Base-by-base conservation (phyloP, 2,329 filamentous ascomycete genomes). In the Talaromyces sp. region DNA sequence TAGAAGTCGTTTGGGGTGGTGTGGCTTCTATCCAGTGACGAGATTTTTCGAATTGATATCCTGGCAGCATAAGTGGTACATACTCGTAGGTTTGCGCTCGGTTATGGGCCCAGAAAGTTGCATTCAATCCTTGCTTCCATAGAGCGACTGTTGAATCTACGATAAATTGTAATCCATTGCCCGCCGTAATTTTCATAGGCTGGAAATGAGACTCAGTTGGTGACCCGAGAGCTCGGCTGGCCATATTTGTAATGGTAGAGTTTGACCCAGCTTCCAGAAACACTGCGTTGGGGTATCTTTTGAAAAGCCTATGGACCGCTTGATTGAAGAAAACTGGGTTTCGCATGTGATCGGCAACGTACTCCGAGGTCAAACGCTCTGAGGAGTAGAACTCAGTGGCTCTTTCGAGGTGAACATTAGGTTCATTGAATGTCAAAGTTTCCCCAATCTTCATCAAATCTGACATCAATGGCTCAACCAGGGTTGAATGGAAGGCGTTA, bases 281-380 rank as follows among this genome's bases (percentile, higher is more conserved):
- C 17, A 76, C 63, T 11, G 63, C 67, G 0, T 52, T 27, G 0
- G 70, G 68, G 29, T 69, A 65, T 6, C 68, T 56, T 8, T 72
- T 58, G 0, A 69, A 63, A 0, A 83, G 63, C 0, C 80, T 65
- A 38, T 76, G 66, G 0, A 82, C 60, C 0, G 73, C 80, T 3
- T 80, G 68, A 3, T 69, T 51, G 65, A 83, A 82, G 64, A 69
- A 81, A 0, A 83, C 80, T 0, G 81, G 77, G 0, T 74, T 46
- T 1, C 79, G 64, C 66, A 78, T 74, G 56, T 82, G 80, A 0
- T 71, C 57, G 0, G 73, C 54, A 2, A 76, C 55, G 19, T 54
- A 62, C 8, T 60, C 56, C 3, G 62, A 61, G 2, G 51, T 60
- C 21, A 48, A 12, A 9, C 46, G 14, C 10, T 50, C 55, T 2